phyloP scores from a whole-genome alignment of 1,139 yeast species.

The Zygoascus sp. region DNA sequence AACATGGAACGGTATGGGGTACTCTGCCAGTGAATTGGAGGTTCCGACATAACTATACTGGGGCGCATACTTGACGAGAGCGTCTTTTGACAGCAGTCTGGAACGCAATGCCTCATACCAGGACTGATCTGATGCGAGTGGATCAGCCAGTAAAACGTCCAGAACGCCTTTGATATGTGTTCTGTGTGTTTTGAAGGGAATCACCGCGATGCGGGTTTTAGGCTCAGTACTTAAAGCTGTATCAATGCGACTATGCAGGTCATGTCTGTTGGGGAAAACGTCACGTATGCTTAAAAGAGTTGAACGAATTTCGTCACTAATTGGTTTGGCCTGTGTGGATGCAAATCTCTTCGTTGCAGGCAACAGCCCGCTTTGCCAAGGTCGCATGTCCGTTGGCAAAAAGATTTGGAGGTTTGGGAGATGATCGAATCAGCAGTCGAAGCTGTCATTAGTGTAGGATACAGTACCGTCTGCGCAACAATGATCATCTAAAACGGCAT shows the following conservation, averaged over 20 bases:
- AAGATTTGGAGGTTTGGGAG: not conserved
- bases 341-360: not conserved
- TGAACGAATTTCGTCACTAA: not conserved
- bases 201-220: constrained; percentile 27
- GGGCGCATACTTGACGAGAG: constrained; percentile 30
- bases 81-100: constrained; percentile 34
- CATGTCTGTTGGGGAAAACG: constrained; percentile 23
- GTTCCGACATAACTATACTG: constrained; percentile 33
- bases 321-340: not conserved
- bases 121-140: constrained; percentile 33
- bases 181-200: constrained; percentile 30
- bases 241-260: constrained; percentile 25
- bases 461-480: too few species aligned
- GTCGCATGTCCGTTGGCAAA: not conserved
- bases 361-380: not conserved
- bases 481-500: too few species aligned
- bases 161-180: constrained; percentile 28
- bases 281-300: not conserved
- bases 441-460: too few species aligned
- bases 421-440: not conserved
- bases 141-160: constrained; percentile 35
- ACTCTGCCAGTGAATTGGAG: constrained; percentile 36
- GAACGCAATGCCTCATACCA: constrained; percentile 32
- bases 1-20: constrained; percentile 32
- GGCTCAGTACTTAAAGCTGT: constrained; percentile 14